Percentiles rank a stretch among this genome's conserved stretches.
phyloP scores from a whole-genome alignment of 805 yeast genomes.

The Brettanomyces nanus region DNA sequence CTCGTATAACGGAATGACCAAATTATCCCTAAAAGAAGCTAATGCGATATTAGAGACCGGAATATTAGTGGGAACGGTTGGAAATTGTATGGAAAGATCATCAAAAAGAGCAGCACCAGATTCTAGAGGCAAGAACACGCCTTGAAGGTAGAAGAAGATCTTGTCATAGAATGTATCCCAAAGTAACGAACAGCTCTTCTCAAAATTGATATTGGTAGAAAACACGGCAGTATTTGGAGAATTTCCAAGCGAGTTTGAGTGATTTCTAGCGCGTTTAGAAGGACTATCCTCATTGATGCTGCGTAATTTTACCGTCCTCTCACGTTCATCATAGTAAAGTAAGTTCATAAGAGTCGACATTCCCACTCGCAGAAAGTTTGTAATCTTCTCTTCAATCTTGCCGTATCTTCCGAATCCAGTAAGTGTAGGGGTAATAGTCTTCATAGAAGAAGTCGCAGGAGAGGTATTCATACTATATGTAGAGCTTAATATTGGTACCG shows the following conservation, averaged over 20 bases:
- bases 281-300: too few relatives aligned
- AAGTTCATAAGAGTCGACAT: conserved; percentile 23
- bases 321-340: conserved; percentile 20
- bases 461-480: background rate
- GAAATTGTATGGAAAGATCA: background rate
- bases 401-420: conserved; percentile 19
- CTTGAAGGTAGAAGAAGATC: conserved; percentile 50
- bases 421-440: conserved; percentile 4
- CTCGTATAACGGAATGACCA: conserved; percentile 46
- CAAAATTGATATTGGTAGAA: conserved; percentile 15
- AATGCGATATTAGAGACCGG: conserved; percentile 34
- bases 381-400: conserved; percentile 35
- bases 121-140: conserved; percentile 54
- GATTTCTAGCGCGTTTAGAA: background rate
- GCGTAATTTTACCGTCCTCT: conserved; percentile 22
- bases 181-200: conserved; percentile 32
- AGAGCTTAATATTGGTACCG: conserved; percentile 3
- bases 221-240: conserved; percentile 13
- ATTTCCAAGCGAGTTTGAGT: background rate
- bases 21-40: conserved; percentile 41
- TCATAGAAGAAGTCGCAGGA: conserved; percentile 4
- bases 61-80: background rate
- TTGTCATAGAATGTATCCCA: conserved; percentile 55
- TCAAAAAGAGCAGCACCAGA: conserved; percentile 21
- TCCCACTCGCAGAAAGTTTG: conserved; percentile 37